A percentile compares a stretch with the other conserved stretches of the same genome.
Evolutionary conservation across 257 asterid species (phyloP).

Genomic region (Nicotiana knightiana): DNA sequence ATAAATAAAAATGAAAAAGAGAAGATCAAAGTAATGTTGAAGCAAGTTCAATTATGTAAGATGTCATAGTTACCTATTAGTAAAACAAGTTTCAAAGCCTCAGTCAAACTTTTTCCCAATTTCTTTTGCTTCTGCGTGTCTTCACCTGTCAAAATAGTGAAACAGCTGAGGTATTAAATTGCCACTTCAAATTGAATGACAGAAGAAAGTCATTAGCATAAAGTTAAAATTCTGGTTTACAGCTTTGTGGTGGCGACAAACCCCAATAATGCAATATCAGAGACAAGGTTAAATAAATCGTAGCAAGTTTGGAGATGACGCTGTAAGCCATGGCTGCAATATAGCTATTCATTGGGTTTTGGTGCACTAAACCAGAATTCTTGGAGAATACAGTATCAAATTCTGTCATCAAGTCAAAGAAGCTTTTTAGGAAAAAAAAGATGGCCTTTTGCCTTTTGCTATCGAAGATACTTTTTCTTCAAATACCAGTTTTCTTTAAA

Average conservation of each 20-base stretch:
- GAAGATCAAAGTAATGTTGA: not conserved
- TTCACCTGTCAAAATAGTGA: constrained; percentile 43
- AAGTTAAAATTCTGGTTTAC: not conserved
- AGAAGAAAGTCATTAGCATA: not conserved
- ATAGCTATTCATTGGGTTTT: not conserved
- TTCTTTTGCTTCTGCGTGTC: constrained; percentile 41
- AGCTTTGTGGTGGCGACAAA: not conserved
- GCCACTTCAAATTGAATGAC: constrained; percentile 3
- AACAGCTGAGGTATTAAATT: not conserved
- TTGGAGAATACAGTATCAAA: not conserved
- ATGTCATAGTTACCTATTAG: constrained; percentile 53
- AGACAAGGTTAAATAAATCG: not conserved
- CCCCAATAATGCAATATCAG: not conserved
- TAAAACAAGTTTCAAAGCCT: constrained; percentile 89
- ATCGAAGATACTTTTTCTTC: not conserved
- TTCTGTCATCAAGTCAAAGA: not conserved
- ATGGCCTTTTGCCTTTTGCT: not conserved
- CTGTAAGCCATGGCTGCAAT: not conserved
- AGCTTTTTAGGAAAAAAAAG: not conserved
- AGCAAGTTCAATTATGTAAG: not conserved
- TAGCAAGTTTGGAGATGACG: not conserved
- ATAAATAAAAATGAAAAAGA: too few species aligned
- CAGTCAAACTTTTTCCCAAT: constrained; percentile 60
- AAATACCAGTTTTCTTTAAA: not conserved
- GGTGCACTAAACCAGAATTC: not conserved